Base-by-base conservation (phyloP, 495 filamentous ascomycete species). In the Acidomyces sp. region DNA sequence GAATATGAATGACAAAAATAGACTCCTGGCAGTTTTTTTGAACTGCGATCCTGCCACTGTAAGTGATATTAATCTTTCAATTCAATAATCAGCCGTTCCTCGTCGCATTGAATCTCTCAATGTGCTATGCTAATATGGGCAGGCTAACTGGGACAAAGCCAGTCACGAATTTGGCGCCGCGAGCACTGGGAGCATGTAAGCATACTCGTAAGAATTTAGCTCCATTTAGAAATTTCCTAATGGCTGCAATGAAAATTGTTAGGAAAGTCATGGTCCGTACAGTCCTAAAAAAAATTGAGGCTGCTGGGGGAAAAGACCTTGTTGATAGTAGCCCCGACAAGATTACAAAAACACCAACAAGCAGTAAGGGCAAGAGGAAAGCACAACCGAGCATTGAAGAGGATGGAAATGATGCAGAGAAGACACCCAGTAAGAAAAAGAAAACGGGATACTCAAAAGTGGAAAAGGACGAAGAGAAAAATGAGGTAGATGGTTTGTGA, bases 71-170 rank as follows among this genome's bases (percentile, higher is more conserved):
- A 35, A 25, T 27, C 6, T 20, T 17, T 7, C 22, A 20, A 22
- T 12, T 22, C 9, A 6, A 5, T n/a, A n/a, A n/a, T n/a, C n/a
- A n/a, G n/a, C n/a, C n/a, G n/a, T n/a, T n/a, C n/a, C n/a, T n/a
- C n/a, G n/a, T n/a, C n/a, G n/a, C 34, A 20, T 22, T 25, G 9
- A 5, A 5, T 5, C 13, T 21, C 15, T 11, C 9, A 16, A 37
- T 16, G 15, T 5, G 6, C 16, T 21, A 37, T 10, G 20, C 11
- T 21, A n/a, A 2, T 7, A 3, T 16, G n/a, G 28, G 16, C 31
- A 46, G 37, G 12, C 43, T 34, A 33, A 52, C 48, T 52, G 48
- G 48, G 28, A 47, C 6, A 41, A 28, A 20, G 48, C 44, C 11
- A 30, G 38, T 3, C 18, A 4, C 0, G 39, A 39, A 10, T 52